These are phyloP conservation scores for Kuraishia cidri DNA, from an alignment of 805 yeast species.

Conservation along the genomic window DNA sequence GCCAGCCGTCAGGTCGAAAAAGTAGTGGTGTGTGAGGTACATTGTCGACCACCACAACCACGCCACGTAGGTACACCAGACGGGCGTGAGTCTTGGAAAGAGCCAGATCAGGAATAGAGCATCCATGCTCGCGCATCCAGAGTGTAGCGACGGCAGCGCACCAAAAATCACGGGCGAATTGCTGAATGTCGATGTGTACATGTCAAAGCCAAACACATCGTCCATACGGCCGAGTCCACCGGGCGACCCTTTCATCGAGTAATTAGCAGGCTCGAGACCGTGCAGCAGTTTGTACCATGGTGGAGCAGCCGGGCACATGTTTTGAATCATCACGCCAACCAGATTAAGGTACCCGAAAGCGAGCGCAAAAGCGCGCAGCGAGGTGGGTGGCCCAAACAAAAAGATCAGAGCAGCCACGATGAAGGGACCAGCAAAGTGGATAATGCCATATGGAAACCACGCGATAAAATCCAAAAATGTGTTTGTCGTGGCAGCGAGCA, in stretches of 20 bases:
- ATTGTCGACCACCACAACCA: constrained; percentile 99
- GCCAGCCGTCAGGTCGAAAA: constrained; percentile 90
- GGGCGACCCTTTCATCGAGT: constrained; percentile 87
- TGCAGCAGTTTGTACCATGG: constrained; percentile 91
- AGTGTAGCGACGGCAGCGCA: constrained; percentile 67
- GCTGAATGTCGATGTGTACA: constrained; percentile 75
- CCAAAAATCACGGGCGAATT: constrained; percentile 94
- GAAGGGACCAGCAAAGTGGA: constrained; percentile 88
- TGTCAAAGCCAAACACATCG: constrained; percentile 61
- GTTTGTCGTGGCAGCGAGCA: constrained; percentile 66
- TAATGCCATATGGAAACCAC: constrained; percentile 90
- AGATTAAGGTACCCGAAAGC: constrained; percentile 94
- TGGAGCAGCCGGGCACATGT: constrained; percentile 88
- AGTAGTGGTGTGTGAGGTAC: constrained; percentile 96
- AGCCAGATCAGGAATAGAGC: constrained; percentile 77
- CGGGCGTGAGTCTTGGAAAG: constrained; percentile 60
- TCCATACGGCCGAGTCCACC: constrained; percentile 94
- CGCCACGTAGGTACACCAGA: constrained; percentile 70
- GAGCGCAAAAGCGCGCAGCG: constrained; percentile 76
- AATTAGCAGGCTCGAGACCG: constrained; percentile 85
- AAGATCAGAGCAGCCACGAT: constrained; percentile 72
- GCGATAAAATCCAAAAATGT: constrained; percentile 73
- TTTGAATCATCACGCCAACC: constrained; percentile 75
- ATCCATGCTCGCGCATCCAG: constrained; percentile 93
- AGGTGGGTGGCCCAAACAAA: constrained; percentile 86